Base-by-base conservation (phyloP, 441 rosid genomes). In the Mallotus japonicus region DNA sequence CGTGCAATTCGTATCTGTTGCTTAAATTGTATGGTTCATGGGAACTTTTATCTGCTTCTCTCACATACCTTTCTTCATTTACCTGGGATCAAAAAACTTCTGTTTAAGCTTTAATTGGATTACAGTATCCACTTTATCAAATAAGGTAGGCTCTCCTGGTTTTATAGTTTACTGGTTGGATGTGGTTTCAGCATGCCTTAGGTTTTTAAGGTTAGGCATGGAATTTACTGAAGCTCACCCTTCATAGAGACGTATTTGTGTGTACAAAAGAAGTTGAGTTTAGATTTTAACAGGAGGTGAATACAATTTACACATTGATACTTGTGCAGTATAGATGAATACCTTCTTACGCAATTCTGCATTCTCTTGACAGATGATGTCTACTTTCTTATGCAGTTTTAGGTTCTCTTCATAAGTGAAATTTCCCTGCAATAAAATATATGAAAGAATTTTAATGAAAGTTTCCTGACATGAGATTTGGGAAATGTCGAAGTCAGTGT, bases 291-390 rank as follows among this genome's bases (percentile, higher is more conserved):
- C 14, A 63, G 37, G 12, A 34, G 62, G 62, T 34, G 51, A 47
- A 19, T 0, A 51, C 14, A 11, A 62, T 40, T 54, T 11, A 5
- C 10, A 16, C 58, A 53, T 20, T 40, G 51, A 20, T 72, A 1
- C 67, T 20, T 50, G 42, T 53, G 56, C 20, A 71, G 20, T 28
- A 50, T 66, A 67, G 70, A 61, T 53, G 16, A 47, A 11, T 85
- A 95, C 98, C 97, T 92, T 85, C 81, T 83, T 88, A 65, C 78
- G 83, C 70, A 91, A 81, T 73, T 80, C 92, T 53, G 65, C 72
- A 62, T 89, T 90, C 83, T 95, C 97, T 80, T 79, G 86, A 67
- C 69, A 67, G 65, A 85, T 72, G 81, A 85, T 75, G 76, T 81
- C 82, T 59, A 85, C 72, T 77, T 88, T 89, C 78, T 79, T 88